phyloP scores from a whole-genome alignment of 352 stramenopile species.

The Paralagenidium karlingii region DNA sequence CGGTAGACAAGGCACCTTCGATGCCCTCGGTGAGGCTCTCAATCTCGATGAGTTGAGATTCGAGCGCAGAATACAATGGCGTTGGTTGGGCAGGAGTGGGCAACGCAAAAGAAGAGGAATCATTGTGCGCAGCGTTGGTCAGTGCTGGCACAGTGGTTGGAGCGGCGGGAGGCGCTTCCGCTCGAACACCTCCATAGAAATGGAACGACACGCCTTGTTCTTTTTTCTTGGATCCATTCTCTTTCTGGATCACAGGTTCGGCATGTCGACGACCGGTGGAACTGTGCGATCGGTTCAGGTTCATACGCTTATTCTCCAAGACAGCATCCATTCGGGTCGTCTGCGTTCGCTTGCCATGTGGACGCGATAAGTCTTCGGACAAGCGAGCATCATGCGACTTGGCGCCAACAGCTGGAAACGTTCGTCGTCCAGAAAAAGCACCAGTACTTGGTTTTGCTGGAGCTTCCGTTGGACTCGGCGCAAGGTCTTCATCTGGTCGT shows the following conservation, averaged over 20 bases:
- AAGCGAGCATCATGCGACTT: slow-evolving; percentile 29
- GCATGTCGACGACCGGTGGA: too few relatives aligned
- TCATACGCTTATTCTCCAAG: too few relatives aligned
- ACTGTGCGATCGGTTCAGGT: too few relatives aligned
- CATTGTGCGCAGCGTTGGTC: too few relatives aligned
- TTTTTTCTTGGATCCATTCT: slow-evolving; percentile 14
- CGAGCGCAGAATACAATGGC: slow-evolving; percentile 20
- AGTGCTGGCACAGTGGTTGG: background rate
- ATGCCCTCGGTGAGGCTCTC: slow-evolving; percentile 47
- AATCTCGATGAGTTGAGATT: slow-evolving; percentile 37
- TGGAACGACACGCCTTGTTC: slow-evolving; percentile 44
- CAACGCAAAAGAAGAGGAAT: too few relatives aligned
- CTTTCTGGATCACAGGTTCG: too few relatives aligned
- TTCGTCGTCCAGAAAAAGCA: slow-evolving; percentile 45
- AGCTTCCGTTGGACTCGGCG: too few relatives aligned
- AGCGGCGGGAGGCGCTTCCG: background rate
- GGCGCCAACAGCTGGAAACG: slow-evolving; percentile 46
- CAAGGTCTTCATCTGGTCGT: too few relatives aligned
- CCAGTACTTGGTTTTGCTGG: too few relatives aligned
- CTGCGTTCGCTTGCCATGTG: slow-evolving; percentile 7
- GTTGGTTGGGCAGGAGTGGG: too few relatives aligned
- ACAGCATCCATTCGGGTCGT: slow-evolving; percentile 27
- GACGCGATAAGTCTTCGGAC: slow-evolving; percentile 15
- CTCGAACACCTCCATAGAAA: slow-evolving; percentile 17
- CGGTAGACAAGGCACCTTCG: slow-evolving; percentile 19